Percentiles rank a stretch among this genome's conserved stretches.
phyloP scores from a whole-genome alignment of 257 asterid species.

The Cordia subcordata region DNA sequence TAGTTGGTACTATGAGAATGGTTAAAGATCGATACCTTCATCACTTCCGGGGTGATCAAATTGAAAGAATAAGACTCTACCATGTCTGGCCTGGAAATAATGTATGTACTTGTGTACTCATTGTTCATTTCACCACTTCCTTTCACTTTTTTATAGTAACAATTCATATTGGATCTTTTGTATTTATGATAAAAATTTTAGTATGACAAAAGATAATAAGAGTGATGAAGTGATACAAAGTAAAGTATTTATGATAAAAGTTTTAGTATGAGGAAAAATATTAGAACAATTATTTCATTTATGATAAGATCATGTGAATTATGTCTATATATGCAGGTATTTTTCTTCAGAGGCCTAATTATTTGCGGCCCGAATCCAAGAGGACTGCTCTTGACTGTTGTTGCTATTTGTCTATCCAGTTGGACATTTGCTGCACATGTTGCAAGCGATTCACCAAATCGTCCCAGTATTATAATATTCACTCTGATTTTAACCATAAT shows the following conservation, averaged over 20 bases:
- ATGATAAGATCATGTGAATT: background rate
- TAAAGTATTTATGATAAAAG: too few relatives aligned
- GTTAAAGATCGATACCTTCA: constrained; percentile 5
- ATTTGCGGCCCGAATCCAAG: constrained; percentile 29
- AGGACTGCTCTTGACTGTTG: constrained; percentile 13
- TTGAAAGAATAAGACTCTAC: constrained; percentile 21
- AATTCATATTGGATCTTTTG: too few relatives aligned
- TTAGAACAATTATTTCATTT: too few relatives aligned
- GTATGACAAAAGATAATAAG: too few relatives aligned
- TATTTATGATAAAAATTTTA: too few relatives aligned
- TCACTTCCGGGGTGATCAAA: constrained; percentile 4
- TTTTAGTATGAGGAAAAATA: too few relatives aligned
- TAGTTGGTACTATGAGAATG: background rate
- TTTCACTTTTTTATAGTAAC: too few relatives aligned
- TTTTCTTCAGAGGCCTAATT: constrained; percentile 18
- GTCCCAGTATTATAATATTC: background rate
- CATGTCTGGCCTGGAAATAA: constrained; percentile 39
- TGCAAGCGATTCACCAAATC: constrained; percentile 2
- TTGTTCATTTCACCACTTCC: background rate
- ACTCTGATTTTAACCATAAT: constrained; percentile 8
- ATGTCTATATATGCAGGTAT: constrained; percentile 9
- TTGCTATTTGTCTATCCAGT: constrained; percentile 20
- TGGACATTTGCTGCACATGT: constrained; percentile 16
- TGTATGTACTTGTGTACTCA: background rate
- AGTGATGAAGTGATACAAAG: too few relatives aligned